These are phyloP conservation scores for Morella rubra DNA, from an alignment of 306 rosid genomes.

Conservation along the genomic window DNA sequence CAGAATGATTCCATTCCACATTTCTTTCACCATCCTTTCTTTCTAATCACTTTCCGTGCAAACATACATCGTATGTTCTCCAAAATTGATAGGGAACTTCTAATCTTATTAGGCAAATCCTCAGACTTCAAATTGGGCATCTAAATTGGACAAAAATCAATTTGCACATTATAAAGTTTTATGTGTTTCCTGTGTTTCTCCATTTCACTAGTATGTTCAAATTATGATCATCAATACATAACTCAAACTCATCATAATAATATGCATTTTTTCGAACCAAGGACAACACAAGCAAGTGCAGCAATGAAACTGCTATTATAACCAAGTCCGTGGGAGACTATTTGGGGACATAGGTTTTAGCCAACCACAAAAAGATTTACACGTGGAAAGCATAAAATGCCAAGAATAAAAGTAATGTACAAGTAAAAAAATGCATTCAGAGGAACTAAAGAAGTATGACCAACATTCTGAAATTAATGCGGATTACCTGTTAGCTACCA, in stretches of 20 bases:
- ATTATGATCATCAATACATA: neutral
- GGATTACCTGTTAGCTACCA: constrained; percentile 87
- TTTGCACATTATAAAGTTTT: neutral
- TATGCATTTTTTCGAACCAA: neutral
- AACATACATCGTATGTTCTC: neutral
- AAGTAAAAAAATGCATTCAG: neutral
- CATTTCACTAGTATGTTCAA: neutral
- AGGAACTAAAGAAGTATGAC: neutral
- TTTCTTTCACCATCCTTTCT: neutral
- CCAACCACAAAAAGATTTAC: neutral
- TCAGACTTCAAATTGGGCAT: neutral
- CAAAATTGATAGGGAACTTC: neutral
- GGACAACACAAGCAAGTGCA: neutral
- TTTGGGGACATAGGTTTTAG: neutral
- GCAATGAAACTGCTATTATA: neutral
- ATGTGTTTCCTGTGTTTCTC: neutral
- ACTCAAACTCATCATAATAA: neutral
- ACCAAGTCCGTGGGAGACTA: neutral
- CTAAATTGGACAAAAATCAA: neutral
- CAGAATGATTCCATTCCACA: neutral
- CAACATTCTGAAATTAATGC: constrained; percentile 3
- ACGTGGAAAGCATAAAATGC: neutral
- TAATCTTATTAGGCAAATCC: neutral
- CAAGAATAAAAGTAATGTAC: neutral
- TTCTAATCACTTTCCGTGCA: neutral